Evolutionary conservation across 345 rosid genomes (phyloP).

Genomic region (Eucalyptus polybractea): DNA sequence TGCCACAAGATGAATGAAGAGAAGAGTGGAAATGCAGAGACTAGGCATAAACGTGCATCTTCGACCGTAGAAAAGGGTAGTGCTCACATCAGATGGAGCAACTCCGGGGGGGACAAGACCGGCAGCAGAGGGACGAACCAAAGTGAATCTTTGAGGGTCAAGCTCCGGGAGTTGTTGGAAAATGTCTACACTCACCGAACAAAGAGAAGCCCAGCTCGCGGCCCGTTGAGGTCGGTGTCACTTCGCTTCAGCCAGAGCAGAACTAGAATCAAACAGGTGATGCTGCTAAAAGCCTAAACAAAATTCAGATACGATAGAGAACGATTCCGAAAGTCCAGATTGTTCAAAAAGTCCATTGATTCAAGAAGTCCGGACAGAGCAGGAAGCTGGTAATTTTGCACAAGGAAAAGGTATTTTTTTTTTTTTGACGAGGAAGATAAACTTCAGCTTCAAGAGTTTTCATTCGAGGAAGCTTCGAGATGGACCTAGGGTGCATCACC

Average conservation of each 20-base stretch:
- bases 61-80: conserved; percentile 3
- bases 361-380: conserved; percentile 18
- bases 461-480: conserved; percentile 18
- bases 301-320: conserved; percentile 64
- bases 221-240: conserved; percentile 15
- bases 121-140: conserved; percentile 13
- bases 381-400: conserved; percentile 17
- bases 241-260: conserved; percentile 13
- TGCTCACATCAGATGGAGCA: too few species aligned
- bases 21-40: conserved; percentile 16
- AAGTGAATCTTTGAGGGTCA: conserved; percentile 51
- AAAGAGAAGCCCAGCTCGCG: conserved; percentile 30
- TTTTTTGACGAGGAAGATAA: neutral
- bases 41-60: conserved; percentile 30
- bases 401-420: conserved; percentile 7
- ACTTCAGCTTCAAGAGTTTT: conserved; percentile 20
- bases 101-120: conserved; percentile 4
- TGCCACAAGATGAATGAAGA: conserved; percentile 24
- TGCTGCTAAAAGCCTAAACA: conserved; percentile 26
- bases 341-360: conserved; percentile 34
- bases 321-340: conserved; percentile 57
- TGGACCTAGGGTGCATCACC: conserved; percentile 12
- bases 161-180: conserved; percentile 50
- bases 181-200: conserved; percentile 35
- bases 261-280: conserved; percentile 8